These are phyloP conservation scores for Podospora didyma DNA, from an alignment of 495 filamentous ascomycete genomes.

Conservation along the genomic window DNA sequence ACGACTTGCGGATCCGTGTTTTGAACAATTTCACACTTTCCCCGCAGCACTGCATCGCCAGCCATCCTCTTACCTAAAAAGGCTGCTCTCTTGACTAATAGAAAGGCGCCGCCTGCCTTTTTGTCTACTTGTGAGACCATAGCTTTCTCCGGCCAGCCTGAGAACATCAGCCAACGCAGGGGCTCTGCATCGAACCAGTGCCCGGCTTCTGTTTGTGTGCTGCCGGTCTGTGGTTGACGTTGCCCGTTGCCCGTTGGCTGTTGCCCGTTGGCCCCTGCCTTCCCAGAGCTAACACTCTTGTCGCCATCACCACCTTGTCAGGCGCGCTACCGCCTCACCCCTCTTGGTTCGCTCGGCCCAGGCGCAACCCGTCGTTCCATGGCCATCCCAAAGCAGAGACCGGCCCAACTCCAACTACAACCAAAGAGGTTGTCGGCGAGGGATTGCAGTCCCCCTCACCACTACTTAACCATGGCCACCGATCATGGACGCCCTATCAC, in stretches of 20 bases:
- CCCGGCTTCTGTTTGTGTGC: background rate
- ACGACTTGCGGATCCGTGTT: conserved; percentile 21
- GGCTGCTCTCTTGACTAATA: conserved; percentile 45
- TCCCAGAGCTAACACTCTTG: conserved; percentile 7
- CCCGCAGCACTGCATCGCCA: conserved; percentile 39
- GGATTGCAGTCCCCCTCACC: conserved; percentile 16
- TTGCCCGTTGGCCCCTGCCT: background rate
- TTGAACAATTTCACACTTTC: conserved; percentile 27
- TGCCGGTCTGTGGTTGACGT: too few species aligned
- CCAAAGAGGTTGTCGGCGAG: conserved; percentile 5
- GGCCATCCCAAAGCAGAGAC: conserved; percentile 24
- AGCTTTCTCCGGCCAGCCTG: conserved; percentile 4
- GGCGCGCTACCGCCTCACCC: conserved; percentile 4
- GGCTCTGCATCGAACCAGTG: conserved; percentile 13
- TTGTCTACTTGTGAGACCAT: conserved; percentile 22
- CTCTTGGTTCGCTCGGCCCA: conserved; percentile 10
- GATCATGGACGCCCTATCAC: conserved; percentile 15
- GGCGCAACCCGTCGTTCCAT: conserved; percentile 12
- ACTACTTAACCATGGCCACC: conserved; percentile 28
- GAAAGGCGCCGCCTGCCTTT: conserved; percentile 29
- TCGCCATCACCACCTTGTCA: conserved; percentile 24
- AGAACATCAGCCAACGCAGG: conserved; percentile 2
- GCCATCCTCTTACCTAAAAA: conserved; percentile 47
- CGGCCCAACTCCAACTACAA: conserved; percentile 18
- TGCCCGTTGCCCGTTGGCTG: background rate